Conservation (phyloP, 1,139 yeast species). For the Yamadazyma oceani region DNA sequence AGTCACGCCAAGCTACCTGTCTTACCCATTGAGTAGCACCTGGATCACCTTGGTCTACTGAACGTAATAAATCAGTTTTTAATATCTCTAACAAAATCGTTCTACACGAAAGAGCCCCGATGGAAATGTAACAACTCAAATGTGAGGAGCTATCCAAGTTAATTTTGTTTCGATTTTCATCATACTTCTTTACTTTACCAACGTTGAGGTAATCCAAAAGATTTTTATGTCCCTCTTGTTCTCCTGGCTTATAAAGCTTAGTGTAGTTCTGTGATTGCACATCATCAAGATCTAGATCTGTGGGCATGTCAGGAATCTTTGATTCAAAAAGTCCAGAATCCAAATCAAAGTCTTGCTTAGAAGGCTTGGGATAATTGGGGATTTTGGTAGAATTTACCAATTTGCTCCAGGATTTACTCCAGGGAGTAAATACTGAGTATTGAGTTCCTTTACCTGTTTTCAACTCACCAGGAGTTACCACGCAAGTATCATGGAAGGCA, state of each 20-base stretch:
- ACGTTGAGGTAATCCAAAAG: conserved; percentile 30
- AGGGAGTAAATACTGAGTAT: conserved; percentile 53
- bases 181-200: conserved; percentile 28
- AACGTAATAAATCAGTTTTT: conserved; percentile 22
- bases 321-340: conserved; percentile 43
- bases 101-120: conserved; percentile 48
- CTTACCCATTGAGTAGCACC: conserved; percentile 46
- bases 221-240: conserved; percentile 32
- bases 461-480: conserved; percentile 45
- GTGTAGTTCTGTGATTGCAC: conserved; percentile 10
- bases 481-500: conserved; percentile 47
- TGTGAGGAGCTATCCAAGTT: conserved; percentile 37
- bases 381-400: conserved; percentile 10
- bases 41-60: conserved; percentile 26
- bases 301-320: conserved; percentile 10
- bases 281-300: conserved; percentile 10
- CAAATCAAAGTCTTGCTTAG: conserved; percentile 50
- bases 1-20: conserved; percentile 60
- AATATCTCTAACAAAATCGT: conserved; percentile 30
- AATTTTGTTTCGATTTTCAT: conserved; percentile 25
- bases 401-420: conserved; percentile 47
- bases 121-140: conserved; percentile 45
- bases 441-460: conserved; percentile 44
- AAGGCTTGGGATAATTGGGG: conserved; percentile 11
- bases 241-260: conserved; percentile 35